Evolutionary conservation across 2,329 filamentous ascomycete genomes (phyloP).

Genomic region (Nothopassalora personata): DNA sequence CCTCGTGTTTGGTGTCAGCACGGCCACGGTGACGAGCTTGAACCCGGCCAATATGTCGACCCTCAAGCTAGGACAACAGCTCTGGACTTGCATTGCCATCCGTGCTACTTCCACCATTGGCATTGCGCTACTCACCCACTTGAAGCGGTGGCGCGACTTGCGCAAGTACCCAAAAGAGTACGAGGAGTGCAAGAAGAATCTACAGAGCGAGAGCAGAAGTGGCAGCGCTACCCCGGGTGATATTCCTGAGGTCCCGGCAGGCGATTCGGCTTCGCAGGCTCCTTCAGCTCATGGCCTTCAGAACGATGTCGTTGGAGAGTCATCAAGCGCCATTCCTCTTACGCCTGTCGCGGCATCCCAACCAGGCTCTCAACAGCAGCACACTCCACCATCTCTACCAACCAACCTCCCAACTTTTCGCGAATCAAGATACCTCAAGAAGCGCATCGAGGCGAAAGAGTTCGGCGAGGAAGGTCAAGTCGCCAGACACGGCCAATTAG

Average conservation of each 20-base stretch:
- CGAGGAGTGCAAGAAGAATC: neutral
- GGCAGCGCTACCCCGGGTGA: neutral
- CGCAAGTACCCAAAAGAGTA: neutral
- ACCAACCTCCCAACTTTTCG: no score
- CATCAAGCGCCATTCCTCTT: neutral
- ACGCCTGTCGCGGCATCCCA: neutral
- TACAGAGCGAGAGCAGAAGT: neutral
- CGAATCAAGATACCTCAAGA: neutral
- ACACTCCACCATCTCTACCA: no score
- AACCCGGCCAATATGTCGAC: neutral
- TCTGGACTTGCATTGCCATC: neutral
- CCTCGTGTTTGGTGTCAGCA: neutral
- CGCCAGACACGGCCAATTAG: neutral
- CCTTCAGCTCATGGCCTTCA: neutral
- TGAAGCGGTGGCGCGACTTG: neutral
- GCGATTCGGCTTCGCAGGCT: neutral
- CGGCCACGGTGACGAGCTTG: neutral
- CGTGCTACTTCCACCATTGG: neutral
- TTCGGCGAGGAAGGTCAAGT: neutral
- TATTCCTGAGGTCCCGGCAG: neutral
- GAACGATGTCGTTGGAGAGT: neutral
- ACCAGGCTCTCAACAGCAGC: no score
- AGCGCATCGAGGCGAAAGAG: neutral
- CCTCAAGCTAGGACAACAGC: neutral
- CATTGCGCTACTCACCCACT: neutral